phyloP scores from a whole-genome alignment of 768 basidiomycete genomes.

The Baorangia bicolor region DNA sequence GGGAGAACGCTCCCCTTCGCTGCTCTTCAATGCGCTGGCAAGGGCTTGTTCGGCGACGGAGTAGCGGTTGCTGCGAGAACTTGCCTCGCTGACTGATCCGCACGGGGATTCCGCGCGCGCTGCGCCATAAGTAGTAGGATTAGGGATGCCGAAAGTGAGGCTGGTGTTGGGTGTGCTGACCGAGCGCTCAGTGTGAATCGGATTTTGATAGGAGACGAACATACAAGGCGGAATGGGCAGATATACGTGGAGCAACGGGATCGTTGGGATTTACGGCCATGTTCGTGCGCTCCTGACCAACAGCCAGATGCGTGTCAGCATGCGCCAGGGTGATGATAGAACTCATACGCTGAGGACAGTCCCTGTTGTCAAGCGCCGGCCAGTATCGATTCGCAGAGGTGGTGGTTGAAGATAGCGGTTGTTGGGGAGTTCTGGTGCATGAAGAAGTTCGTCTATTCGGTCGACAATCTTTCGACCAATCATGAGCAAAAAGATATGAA shows the following conservation, averaged over 20 bases:
- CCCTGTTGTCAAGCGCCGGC: constrained; percentile 2
- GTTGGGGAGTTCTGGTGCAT: constrained; percentile 5
- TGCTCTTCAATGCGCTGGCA: constrained; percentile 33
- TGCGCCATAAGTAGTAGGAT: constrained; percentile 9
- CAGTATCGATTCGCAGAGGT: constrained; percentile 15
- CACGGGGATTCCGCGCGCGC: constrained; percentile 18
- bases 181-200: constrained; percentile 16
- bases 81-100: constrained; percentile 29
- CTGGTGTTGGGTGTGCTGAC: constrained; percentile 23
- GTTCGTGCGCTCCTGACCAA: constrained; percentile 26
- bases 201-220: constrained; percentile 13
- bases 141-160: constrained; percentile 18
- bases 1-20: constrained; percentile 35
- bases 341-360: constrained; percentile 15
- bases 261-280: constrained; percentile 2
- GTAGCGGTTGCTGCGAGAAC: constrained; percentile 42
- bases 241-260: neutral
- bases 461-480: constrained; percentile 27
- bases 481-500: constrained; percentile 21
- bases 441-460: constrained; percentile 25
- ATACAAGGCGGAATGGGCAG: constrained; percentile 13
- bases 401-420: constrained; percentile 8
- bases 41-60: constrained; percentile 45
- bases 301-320: neutral
- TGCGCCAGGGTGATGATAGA: neutral